Percentiles rank a stretch among this genome's conserved stretches.
phyloP scores from a whole-genome alignment of 805 yeast genomes.

The Candida anglica region DNA sequence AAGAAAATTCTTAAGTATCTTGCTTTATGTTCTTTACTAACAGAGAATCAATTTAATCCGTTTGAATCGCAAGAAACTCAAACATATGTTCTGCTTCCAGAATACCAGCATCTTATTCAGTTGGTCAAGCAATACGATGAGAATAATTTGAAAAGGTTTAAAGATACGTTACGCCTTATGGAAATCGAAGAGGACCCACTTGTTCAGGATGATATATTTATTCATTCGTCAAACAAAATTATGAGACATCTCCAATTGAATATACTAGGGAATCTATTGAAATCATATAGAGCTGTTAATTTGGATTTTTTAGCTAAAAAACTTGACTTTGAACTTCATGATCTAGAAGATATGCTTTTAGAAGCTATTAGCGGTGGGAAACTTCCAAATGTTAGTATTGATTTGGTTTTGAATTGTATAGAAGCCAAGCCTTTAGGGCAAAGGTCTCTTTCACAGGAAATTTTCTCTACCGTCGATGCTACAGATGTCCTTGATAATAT shows the following conservation, averaged over 20 bases:
- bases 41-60: slow-evolving; percentile 65
- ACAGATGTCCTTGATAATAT: slow-evolving; percentile 20
- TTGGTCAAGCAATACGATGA: slow-evolving; percentile 29
- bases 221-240: slow-evolving; percentile 21
- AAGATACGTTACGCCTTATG: slow-evolving; percentile 13
- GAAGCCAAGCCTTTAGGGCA: slow-evolving; percentile 6
- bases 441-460: slow-evolving; percentile 1
- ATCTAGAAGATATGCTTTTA: slow-evolving; percentile 25
- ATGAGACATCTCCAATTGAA: slow-evolving; percentile 27
- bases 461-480: slow-evolving; percentile 17
- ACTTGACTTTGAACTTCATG: slow-evolving; percentile 15
- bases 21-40: slow-evolving; percentile 56
- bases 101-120: slow-evolving; percentile 21
- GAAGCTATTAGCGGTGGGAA: slow-evolving; percentile 27
- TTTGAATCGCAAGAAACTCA: slow-evolving; percentile 71
- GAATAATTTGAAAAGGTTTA: slow-evolving; percentile 19
- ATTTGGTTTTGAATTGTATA: slow-evolving; percentile 22
- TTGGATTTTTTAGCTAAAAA: slow-evolving; percentile 21
- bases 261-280: slow-evolving; percentile 22
- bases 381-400: slow-evolving; percentile 21
- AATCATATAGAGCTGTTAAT: slow-evolving; percentile 25
- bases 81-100: slow-evolving; percentile 37
- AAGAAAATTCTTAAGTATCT: slow-evolving; percentile 56
- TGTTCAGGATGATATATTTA: slow-evolving; percentile 25
- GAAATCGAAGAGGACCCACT: slow-evolving; percentile 18